A percentile compares a stretch with the other conserved stretches of the same genome.
phyloP scores from a whole-genome alignment of 768 basidiomycete genomes.

The Lentinula sp. region DNA sequence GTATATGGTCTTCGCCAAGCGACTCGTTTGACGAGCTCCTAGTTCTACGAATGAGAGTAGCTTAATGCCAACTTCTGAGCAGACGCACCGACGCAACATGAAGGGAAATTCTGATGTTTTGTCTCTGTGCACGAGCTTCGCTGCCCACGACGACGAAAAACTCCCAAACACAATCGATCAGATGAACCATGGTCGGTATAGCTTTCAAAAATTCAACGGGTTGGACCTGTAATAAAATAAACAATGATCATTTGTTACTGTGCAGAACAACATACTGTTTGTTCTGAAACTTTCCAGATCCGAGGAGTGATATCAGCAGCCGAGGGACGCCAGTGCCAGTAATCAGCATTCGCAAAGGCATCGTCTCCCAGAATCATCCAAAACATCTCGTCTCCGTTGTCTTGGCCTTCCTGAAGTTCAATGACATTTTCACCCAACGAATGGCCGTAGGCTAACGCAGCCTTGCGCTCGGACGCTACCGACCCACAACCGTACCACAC shows the following conservation, averaged over 20 bases:
- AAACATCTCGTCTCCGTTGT: slow-evolving; percentile 71
- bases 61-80: neutral
- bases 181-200: slow-evolving; percentile 35
- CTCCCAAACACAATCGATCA: slow-evolving; percentile 78
- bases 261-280: slow-evolving; percentile 31
- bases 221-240: slow-evolving; percentile 32
- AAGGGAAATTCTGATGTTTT: slow-evolving; percentile 58
- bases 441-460: slow-evolving; percentile 56
- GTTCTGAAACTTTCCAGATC: slow-evolving; percentile 48
- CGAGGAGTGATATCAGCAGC: slow-evolving; percentile 37
- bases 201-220: slow-evolving; percentile 37
- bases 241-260: neutral
- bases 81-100: slow-evolving; percentile 43
- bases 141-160: slow-evolving; percentile 68
- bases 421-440: slow-evolving; percentile 36
- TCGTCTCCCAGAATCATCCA: slow-evolving; percentile 82
- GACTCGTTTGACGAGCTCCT: slow-evolving; percentile 51
- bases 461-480: slow-evolving; percentile 46
- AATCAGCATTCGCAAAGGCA: slow-evolving; percentile 70
- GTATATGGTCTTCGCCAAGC: slow-evolving; percentile 56
- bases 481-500: slow-evolving; percentile 83
- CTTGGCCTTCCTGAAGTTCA: slow-evolving; percentile 61
- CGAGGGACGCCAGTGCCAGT: slow-evolving; percentile 69
- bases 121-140: slow-evolving; percentile 53
- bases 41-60: neutral